Conservation (phyloP, 805 yeast genomes). For the Limtongozyma cylindracea region DNA sequence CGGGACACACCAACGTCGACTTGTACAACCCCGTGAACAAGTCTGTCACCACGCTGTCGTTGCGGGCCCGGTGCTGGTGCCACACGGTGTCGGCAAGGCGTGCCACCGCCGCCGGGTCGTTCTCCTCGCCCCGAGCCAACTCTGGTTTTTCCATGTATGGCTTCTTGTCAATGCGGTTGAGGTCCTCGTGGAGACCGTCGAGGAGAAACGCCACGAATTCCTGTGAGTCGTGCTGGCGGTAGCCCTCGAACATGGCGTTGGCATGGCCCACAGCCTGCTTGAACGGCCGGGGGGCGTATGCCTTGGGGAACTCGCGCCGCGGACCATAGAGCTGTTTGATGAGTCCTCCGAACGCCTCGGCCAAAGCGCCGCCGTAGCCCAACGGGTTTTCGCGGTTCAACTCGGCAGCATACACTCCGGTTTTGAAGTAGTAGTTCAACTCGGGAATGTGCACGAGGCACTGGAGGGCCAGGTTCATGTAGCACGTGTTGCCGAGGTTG, state of each 20-base stretch:
- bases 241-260: constrained; percentile 57
- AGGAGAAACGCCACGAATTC: constrained; percentile 73
- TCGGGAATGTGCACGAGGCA: constrained; percentile 77
- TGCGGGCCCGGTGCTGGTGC: constrained; percentile 54
- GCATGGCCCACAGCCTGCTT: constrained; percentile 56
- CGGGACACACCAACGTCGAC: constrained; percentile 76
- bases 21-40: constrained; percentile 79
- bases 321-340: constrained; percentile 28
- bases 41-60: constrained; percentile 68
- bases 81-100: constrained; percentile 54
- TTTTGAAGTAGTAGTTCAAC: constrained; percentile 47
- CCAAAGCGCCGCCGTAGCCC: constrained; percentile 68
- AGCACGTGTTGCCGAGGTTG: constrained; percentile 78
- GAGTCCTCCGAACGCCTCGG: constrained; percentile 45
- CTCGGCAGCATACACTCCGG: constrained; percentile 32
- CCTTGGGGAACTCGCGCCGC: neutral
- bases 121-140: constrained; percentile 30
- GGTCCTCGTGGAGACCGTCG: constrained; percentile 81
- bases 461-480: constrained; percentile 87
- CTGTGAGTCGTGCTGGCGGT: constrained; percentile 82
- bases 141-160: constrained; percentile 86
- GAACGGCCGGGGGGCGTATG: constrained; percentile 38
- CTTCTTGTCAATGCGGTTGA: constrained; percentile 58
- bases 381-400: constrained; percentile 59
- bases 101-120: constrained; percentile 23